Conservation (phyloP, 139 green algal species). For the Micractinium conductrix region DNA sequence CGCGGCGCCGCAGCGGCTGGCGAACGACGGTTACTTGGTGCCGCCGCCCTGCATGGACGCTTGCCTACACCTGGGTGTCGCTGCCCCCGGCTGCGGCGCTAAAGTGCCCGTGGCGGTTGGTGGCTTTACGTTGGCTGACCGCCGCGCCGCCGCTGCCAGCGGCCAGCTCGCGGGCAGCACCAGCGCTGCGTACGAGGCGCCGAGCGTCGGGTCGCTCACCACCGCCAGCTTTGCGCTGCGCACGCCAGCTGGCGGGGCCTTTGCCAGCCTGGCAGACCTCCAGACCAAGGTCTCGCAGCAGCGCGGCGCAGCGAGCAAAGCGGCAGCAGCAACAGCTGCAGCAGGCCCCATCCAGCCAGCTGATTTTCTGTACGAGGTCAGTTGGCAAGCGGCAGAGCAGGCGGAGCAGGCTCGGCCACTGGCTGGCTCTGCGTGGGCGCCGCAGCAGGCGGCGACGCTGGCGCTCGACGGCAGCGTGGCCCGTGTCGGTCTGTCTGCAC, state of each 20-base stretch:
- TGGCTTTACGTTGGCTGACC: conserved; percentile 13
- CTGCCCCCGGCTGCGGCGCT: conserved; percentile 35
- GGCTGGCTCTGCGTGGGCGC: no score
- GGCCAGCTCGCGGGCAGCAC: conserved; percentile 35
- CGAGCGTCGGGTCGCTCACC: conserved; percentile 1
- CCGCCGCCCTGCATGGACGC: conserved; percentile 53
- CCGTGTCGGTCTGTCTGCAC: background rate
- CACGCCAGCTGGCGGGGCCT: background rate
- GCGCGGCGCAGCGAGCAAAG: conserved; percentile 29
- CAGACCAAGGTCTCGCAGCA: conserved; percentile 46
- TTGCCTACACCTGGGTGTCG: conserved; percentile 54
- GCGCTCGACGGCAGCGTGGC: background rate
- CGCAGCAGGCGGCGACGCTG: background rate
- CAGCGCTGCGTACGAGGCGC: conserved; percentile 17
- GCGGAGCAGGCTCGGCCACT: background rate
- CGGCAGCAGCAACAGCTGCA: background rate
- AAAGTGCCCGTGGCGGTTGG: conserved; percentile 48
- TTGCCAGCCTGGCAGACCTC: conserved; percentile 28
- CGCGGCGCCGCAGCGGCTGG: background rate
- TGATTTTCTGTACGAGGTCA: conserved; percentile 46
- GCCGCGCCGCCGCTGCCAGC: background rate
- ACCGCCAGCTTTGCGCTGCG: conserved; percentile 35
- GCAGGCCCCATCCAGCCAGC: conserved; percentile 16
- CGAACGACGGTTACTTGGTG: conserved; percentile 40
- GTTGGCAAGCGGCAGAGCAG: conserved; percentile 22